Conservation (phyloP, 2,329 filamentous ascomycete genomes). For the Aspergillus jensenii region DNA sequence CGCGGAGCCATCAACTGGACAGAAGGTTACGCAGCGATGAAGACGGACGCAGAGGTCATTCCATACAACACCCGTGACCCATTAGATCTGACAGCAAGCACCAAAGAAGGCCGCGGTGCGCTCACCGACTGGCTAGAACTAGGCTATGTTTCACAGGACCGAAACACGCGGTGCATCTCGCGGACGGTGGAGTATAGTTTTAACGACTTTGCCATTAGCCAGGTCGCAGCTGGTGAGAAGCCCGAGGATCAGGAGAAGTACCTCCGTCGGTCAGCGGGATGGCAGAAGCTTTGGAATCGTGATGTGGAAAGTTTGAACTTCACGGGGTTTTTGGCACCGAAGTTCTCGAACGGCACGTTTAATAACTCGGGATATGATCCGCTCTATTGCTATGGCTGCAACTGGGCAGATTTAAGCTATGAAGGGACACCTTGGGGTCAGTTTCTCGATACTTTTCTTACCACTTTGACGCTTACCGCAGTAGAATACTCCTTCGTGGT, state of each 20-base stretch:
- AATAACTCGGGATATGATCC: slow-evolving; percentile 46
- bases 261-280: slow-evolving; percentile 64
- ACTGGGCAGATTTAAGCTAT: slow-evolving; percentile 64
- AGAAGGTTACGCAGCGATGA: slow-evolving; percentile 63
- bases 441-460: background rate
- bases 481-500: slow-evolving; percentile 64
- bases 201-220: slow-evolving; percentile 62
- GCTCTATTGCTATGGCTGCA: slow-evolving; percentile 62
- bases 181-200: slow-evolving; percentile 67
- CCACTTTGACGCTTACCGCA: background rate
- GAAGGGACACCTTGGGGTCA: slow-evolving; percentile 59
- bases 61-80: slow-evolving; percentile 61
- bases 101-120: slow-evolving; percentile 67
- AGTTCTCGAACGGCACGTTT: slow-evolving; percentile 51
- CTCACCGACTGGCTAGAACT: slow-evolving; percentile 66
- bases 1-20: slow-evolving; percentile 64
- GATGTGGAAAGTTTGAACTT: slow-evolving; percentile 59
- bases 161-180: slow-evolving; percentile 61
- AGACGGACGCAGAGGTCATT: slow-evolving; percentile 64
- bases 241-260: slow-evolving; percentile 53
- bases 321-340: slow-evolving; percentile 57
- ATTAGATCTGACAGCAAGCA: slow-evolving; percentile 56
- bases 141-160: slow-evolving; percentile 62
- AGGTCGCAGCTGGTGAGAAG: slow-evolving; percentile 54
- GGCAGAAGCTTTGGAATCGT: slow-evolving; percentile 70